Percentiles rank a stretch among this genome's conserved stretches.
phyloP scores from a whole-genome alignment of 768 basidiomycete genomes.

The Leccinum rimulosum region DNA sequence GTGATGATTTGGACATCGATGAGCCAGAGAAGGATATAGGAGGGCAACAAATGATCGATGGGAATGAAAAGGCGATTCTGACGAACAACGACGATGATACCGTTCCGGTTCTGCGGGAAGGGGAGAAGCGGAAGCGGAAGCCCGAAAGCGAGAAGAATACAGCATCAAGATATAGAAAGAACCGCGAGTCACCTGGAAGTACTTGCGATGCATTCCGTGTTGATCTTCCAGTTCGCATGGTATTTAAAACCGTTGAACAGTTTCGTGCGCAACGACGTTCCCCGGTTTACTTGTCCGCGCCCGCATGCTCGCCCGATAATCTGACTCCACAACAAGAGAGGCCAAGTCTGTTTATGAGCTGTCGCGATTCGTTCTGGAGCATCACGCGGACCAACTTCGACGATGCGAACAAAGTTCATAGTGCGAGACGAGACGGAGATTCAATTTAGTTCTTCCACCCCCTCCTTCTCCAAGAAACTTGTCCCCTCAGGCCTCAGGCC shows the following conservation, averaged over 20 bases:
- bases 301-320: background rate
- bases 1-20: slow-evolving; percentile 55
- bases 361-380: slow-evolving; percentile 85
- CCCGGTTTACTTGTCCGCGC: background rate
- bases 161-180: no score
- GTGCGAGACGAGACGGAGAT: no score
- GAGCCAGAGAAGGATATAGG: background rate
- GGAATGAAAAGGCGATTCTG: background rate
- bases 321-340: slow-evolving; percentile 48
- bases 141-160: no score
- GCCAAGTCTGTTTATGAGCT: slow-evolving; percentile 74
- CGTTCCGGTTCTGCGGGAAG: background rate
- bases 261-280: background rate
- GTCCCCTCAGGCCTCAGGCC: no score
- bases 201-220: slow-evolving; percentile 12
- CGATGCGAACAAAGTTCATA: slow-evolving; percentile 31
- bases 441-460: no score
- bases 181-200: no score
- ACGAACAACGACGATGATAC: background rate
- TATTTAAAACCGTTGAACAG: background rate
- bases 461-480: no score
- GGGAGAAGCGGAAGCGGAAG: background rate
- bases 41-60: background rate
- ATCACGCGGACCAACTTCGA: slow-evolving; percentile 68
- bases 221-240: slow-evolving; percentile 11